These are phyloP conservation scores for Xylaria multiplex DNA, from an alignment of 2,329 filamentous ascomycete species.

Conservation along the genomic window DNA sequence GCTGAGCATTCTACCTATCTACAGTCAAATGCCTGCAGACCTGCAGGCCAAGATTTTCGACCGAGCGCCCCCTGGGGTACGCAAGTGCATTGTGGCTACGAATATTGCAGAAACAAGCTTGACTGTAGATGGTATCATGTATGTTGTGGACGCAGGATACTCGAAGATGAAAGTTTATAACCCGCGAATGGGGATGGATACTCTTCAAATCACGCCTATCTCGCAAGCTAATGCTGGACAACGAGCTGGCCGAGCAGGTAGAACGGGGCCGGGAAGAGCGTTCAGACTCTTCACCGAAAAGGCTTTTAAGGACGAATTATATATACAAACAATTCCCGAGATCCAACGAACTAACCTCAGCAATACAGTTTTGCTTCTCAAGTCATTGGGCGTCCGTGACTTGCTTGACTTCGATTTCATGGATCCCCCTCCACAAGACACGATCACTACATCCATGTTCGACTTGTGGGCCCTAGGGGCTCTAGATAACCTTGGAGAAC, in stretches of 20 bases:
- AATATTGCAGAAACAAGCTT: constrained; percentile 98
- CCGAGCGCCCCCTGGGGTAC: constrained; percentile 84
- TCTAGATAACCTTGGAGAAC: constrained; percentile 90
- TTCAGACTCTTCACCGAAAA: constrained; percentile 95
- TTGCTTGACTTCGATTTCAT: constrained; percentile 98
- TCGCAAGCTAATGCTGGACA: constrained; percentile 97
- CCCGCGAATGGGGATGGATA: constrained; percentile 99
- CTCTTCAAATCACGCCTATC: constrained; percentile 95
- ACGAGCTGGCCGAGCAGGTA: constrained; percentile 89
- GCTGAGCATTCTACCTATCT: constrained; percentile 93
- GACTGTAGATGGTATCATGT: constrained; percentile 99
- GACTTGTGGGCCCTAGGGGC: constrained; percentile 97
- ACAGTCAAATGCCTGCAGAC: constrained; percentile 99
- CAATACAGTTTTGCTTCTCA: constrained; percentile 93
- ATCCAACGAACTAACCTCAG: constrained; percentile 96
- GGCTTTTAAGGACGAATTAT: constrained; percentile 95
- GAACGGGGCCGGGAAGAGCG: constrained; percentile 94
- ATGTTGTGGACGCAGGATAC: constrained; percentile 95
- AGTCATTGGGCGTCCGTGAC: constrained; percentile 93
- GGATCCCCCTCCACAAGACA: constrained; percentile 98
- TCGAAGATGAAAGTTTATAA: constrained; percentile 99
- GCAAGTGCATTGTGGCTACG: constrained; percentile 97
- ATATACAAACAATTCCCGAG: constrained; percentile 95
- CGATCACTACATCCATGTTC: constrained; percentile 95
- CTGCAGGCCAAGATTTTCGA: constrained; percentile 98